Evolutionary conservation across 176 grass and related monocot genomes (phyloP), one percentile per base, ranked within the genome.

Genomic region (Oryza australiensis): DNA sequence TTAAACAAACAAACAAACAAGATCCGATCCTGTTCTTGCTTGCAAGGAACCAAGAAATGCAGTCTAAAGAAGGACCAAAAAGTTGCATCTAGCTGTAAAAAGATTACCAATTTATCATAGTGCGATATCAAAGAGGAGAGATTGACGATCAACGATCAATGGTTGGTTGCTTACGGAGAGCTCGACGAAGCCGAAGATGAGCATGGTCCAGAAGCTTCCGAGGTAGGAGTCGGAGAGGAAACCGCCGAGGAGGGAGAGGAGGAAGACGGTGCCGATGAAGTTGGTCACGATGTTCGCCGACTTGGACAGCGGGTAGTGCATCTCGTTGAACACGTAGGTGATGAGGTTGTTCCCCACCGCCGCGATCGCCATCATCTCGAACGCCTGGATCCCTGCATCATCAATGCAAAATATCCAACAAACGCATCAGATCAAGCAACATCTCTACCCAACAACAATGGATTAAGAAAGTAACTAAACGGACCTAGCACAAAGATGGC

Each of bases 211-310:
- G 79, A 93, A 96, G 83, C 94, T 96, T 46, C 94, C 88, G 13
- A 96, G 83, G 76, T 96, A 96, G 32, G 94, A 96, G 84, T 96
- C 94, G 7, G 94, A 93, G 83, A 96, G 86, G 80, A 96, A 96
- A 20, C 94, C 94, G 3, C 94, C 94, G 12, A 93, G 84, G 64
- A 96, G 90, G 18, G 94, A 96, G 63, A 96, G 80, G 73, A 96
- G 83, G 75, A 96, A 96, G 26, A 96, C 45, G 43, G 94, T 96
- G 75, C 94, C 94, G 26, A 96, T 80, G 87, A 96, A 96, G 77
- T 96, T 93, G 22, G 94, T 96, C 29, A 96, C 94, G 62, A 89
- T 77, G 79, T 96, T 96, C 9, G 94, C 94, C 6, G 94, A 82
- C 63, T 80, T 76, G 7, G 90, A 87, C 64, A 96, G 73, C 5